A percentile compares a stretch with the other conserved stretches of the same genome.
phyloP scores from a whole-genome alignment of 768 basidiomycete genomes.

The Coprinopsis strossmayeri region DNA sequence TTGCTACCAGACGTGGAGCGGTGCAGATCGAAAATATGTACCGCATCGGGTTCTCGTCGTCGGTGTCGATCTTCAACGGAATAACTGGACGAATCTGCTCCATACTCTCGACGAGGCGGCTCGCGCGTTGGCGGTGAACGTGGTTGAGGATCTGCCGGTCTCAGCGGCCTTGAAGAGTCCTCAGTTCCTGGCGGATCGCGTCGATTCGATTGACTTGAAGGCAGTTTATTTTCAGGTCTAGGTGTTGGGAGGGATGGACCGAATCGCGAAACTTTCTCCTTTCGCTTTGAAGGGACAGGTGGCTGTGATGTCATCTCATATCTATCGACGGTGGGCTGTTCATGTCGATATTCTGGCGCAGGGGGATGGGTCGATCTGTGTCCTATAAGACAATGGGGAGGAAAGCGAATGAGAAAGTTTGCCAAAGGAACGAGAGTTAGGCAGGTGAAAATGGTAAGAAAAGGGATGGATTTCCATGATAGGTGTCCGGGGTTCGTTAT shows the following conservation, averaged over 20 bases:
- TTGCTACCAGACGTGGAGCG: background rate
- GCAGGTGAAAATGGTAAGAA: constrained; percentile 8
- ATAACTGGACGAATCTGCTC: too few species aligned
- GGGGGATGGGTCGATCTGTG: constrained; percentile 4
- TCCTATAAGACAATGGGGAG: constrained; percentile 10
- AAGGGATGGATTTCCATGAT: constrained; percentile 7
- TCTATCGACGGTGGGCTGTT: background rate
- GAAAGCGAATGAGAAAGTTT: constrained; percentile 11
- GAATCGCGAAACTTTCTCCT: background rate
- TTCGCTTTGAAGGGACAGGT: background rate
- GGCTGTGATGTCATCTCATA: background rate
- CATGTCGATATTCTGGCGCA: background rate
- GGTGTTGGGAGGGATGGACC: background rate
- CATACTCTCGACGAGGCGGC: background rate
- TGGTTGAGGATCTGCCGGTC: background rate
- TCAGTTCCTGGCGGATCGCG: background rate
- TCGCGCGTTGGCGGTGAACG: background rate
- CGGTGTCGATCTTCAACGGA: background rate
- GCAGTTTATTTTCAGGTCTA: background rate
- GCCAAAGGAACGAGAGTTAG: constrained; percentile 10
- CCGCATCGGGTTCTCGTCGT: background rate
- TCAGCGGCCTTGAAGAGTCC: background rate
- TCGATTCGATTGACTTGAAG: background rate
- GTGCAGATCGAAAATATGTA: background rate
- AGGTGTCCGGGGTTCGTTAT: constrained; percentile 9